Evolutionary conservation across 371 early-diverging fungal species (phyloP), one percentile per base, ranked within the genome.

Genomic region (Saksenaea oblongispora): DNA sequence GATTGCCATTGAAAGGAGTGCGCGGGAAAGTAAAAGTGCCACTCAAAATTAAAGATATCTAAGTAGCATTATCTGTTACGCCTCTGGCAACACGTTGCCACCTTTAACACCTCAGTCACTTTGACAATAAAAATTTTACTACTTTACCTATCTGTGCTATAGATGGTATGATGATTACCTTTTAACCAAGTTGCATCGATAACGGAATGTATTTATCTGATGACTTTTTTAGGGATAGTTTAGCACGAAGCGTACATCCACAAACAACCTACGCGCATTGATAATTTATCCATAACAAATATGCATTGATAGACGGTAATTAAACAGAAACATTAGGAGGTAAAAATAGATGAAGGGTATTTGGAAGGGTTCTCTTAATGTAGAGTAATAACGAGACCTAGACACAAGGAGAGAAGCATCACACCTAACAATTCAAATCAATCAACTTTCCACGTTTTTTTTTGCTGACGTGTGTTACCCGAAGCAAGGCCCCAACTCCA

Each of bases 401-500:
- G 0, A 47, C 51, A 47, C 51, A 47, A 10, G 51, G 51, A 47
- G n/a, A 47, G 22, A 22, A 47, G 10, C 11, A 47, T n/a, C 17
- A 47, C 51, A 10, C 22, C 51, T 47, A 47, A 3, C 8, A n/a
- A 22, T 22, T 47, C 22, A 47, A 22, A 47, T 47, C 26, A n/a
- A 47, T 17, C 8, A 10, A 5, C 3, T 22, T 22, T 17, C 10
- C 1, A 22, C 10, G n/a, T 10, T 47, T 22, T 47, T 22, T 22
- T 47, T 37, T 36, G 28, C 36, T 34, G 28, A 1, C n/a, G 2
- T 35, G 10, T 56, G 14, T 54, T 65, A 65, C 65, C 65, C 18
- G 24, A 55, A 31, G 65, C 36, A 3, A 51, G 44, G 13, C 59
- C 53, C 65, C 65, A 65, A 15, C 41, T 53, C 17, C 59, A 53